Base-by-base conservation (phyloP, 1,284 basidiomycete genomes). In the Microbotryum saponariae region DNA sequence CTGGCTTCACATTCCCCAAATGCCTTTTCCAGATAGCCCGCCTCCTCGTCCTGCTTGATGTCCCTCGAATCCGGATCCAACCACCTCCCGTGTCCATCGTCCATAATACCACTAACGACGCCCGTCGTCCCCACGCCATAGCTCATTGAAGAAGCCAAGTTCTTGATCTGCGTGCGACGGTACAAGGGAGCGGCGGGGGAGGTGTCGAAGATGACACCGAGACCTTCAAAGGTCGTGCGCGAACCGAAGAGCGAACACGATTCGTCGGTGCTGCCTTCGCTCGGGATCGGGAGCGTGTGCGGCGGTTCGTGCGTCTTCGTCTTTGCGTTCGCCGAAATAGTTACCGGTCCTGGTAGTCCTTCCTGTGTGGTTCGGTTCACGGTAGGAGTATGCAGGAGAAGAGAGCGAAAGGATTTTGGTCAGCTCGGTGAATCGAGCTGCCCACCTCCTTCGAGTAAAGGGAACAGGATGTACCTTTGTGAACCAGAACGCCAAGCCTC, bases 401-500 rank as follows among this genome's bases (percentile, higher is more conserved):
- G 37, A 16, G 37, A 42, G 37, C 14, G 37, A 16, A 16, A 42
- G 10, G 4, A 42, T 12, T 42, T 6, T 16, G 16, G 37, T 42
- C 16, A 12, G 37, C 37, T 42, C 14, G 14, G 37, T 16, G 37
- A 18, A 18, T 16, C 37, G 16, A 18, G 14, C 18, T 42, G 4
- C 37, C 37, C 37, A 42, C 37, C 37, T 18, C 14, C 37, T 42
- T 44, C 50, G 5, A 33, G 9, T 14, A 49, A 27, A 12, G 25
- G 1, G 29, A 42, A 16, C 3, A 5, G 37, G 3, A 31, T 62
- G 33, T 29, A 69, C 68, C 56, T 73, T 74, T 18, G 73, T 67
- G 49, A 67, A 68, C 73, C 73, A 74, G 54, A 74, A 71, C 0
- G 70, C 73, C 21, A 72, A 60, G 2, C 73, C 73, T 56, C 73